Conservation (phyloP, 768 basidiomycete genomes). For the Suillus luteus region DNA sequence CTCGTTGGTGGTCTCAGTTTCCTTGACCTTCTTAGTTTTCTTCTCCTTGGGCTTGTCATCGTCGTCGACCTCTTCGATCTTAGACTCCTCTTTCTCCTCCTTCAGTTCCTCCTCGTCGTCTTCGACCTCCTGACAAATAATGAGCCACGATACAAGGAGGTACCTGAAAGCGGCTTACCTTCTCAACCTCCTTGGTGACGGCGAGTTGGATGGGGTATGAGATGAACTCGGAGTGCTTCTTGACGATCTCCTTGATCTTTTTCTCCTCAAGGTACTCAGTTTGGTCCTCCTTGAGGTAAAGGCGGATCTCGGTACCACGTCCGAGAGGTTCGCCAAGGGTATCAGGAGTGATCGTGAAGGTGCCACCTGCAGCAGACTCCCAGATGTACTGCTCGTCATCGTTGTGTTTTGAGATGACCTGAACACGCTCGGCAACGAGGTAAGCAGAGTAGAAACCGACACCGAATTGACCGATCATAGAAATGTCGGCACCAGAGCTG, state of each 20-base stretch:
- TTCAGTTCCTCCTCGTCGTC: constrained; percentile 76
- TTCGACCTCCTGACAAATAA: constrained; percentile 69
- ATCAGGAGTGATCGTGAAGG: constrained; percentile 97
- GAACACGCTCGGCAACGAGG: constrained; percentile 97
- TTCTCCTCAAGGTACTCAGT: constrained; percentile 99
- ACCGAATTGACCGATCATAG: constrained; percentile 99
- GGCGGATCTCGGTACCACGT: constrained; percentile 90
- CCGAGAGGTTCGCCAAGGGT: constrained; percentile 87
- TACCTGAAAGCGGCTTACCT: constrained; percentile 53
- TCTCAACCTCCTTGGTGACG: constrained; percentile 99
- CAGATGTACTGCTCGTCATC: constrained; percentile 99
- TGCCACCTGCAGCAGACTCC: constrained; percentile 99
- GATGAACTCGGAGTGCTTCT: constrained; percentile 99
- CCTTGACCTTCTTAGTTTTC: constrained; percentile 95
- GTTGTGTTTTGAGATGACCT: constrained; percentile 99
- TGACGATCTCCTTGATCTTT: constrained; percentile 98
- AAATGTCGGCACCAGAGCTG: constrained; percentile 83
- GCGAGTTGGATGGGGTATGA: constrained; percentile 99
- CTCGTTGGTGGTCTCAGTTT: constrained; percentile 84
- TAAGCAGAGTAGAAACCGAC: constrained; percentile 99
- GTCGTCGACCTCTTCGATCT: constrained; percentile 84
- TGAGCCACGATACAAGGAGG: background rate
- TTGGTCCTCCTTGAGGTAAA: constrained; percentile 98
- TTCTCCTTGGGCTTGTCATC: constrained; percentile 87
- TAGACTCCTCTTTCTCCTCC: constrained; percentile 73